Evolutionary conservation across 2,329 filamentous ascomycete genomes (phyloP), one percentile per base, ranked within the genome.

Genomic region (Chalaropsis ovoidea): DNA sequence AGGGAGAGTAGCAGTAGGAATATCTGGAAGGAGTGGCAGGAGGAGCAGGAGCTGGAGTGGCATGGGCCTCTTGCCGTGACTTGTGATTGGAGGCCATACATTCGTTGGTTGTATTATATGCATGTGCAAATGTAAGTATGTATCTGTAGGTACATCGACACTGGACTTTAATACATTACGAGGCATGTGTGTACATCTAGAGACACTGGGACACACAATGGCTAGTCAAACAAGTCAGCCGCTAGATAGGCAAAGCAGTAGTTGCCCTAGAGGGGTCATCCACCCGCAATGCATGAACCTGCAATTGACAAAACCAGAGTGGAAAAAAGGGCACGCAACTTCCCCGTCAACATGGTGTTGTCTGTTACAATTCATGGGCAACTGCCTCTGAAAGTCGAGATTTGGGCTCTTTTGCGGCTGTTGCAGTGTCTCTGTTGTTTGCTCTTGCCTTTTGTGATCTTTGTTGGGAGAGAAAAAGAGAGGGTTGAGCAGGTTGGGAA

Each of bases 1-100:
- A 56, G 52, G 24, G 22, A 35, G 13, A 31, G 52, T 35, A 31
- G 52, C 27, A 35, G 24, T 56, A 35, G 17, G 42, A 43, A 10
- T 13, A n/a, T n/a, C 3, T 43, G 11, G 42, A 43, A 43, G 52
- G 52, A 56, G 52, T 56, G 52, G 52, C 27, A 56, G 52, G 52
- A 56, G 22, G 11, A 56, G 24, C 10, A 31, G 52, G 52, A 56
- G 27, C 11, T 31, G 52, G 22, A 56, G 15, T 56, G 52, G 52
- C 52, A 56, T 56, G 52, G 52, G 22, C 52, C 22, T 56, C 52
- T 56, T 35, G 27, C 22, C 27, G 52, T 35, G 27, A 35, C 52
- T 31, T 56, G 52, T 49, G 15, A 31, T 31, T 35, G 24, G 52
- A 56, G 52, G 52, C 52, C 52, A 35, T 56, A 17, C 22, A 2